phyloP scores from a whole-genome alignment of 2,329 filamentous ascomycete species.

The Atkinsonella hypoxylon region DNA sequence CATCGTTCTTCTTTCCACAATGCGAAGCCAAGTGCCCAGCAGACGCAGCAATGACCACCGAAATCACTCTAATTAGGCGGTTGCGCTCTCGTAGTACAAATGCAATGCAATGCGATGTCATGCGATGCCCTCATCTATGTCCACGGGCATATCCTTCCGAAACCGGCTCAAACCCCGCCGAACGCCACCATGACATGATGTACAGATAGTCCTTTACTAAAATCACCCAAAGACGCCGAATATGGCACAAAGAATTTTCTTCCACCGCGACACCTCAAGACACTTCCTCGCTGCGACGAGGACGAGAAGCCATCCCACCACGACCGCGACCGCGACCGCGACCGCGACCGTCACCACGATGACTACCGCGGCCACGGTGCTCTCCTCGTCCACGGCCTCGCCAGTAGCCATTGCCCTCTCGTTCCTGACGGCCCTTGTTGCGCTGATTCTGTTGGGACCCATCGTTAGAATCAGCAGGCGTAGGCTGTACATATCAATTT shows the following conservation, averaged over 20 bases:
- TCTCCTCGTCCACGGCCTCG: slow-evolving; percentile 36
- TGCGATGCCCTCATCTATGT: neutral
- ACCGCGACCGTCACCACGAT: slow-evolving; percentile 34
- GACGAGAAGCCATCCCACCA: slow-evolving; percentile 22
- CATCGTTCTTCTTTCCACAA: neutral
- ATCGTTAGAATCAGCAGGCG: slow-evolving; percentile 37
- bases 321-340: slow-evolving; percentile 29
- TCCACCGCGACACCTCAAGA: neutral
- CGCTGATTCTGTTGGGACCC: slow-evolving; percentile 64
- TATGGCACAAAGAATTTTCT: neutral
- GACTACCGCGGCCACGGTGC: slow-evolving; percentile 39
- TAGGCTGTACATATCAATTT: slow-evolving; percentile 20
- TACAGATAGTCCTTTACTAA: slow-evolving; percentile 17
- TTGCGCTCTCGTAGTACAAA: slow-evolving; percentile 7
- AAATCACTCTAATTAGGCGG: slow-evolving; percentile 1
- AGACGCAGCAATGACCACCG: neutral
- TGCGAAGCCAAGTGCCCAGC: neutral
- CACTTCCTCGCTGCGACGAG: slow-evolving; percentile 28
- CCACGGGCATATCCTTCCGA: slow-evolving; percentile 13
- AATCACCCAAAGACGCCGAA: neutral
- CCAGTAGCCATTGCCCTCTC: slow-evolving; percentile 31
- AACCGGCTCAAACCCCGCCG: slow-evolving; percentile 16
- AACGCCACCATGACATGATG: slow-evolving; percentile 30
- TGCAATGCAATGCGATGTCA: slow-evolving; percentile 14
- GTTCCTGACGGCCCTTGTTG: slow-evolving; percentile 42